phyloP scores from a whole-genome alignment of 768 basidiomycete genomes.

The Boletus reticuloceps region DNA sequence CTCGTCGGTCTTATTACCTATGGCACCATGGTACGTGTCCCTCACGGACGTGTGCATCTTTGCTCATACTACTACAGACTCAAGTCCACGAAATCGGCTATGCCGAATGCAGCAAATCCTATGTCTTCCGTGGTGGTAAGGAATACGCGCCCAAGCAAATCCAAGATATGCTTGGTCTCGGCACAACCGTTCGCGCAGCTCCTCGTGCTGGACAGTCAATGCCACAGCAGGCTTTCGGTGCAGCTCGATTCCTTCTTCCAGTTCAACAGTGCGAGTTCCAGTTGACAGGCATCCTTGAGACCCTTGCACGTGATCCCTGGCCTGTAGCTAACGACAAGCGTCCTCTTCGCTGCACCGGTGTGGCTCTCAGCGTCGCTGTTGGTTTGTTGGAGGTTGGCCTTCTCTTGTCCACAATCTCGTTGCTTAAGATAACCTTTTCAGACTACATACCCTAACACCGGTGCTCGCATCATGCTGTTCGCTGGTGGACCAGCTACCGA shows the following conservation, averaged over 20 bases:
- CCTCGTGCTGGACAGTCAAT: conserved; percentile 84
- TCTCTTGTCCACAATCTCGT: neutral
- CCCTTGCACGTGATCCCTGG: conserved; percentile 90
- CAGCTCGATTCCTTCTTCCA: conserved; percentile 89
- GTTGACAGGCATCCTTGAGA: conserved; percentile 88
- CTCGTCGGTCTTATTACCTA: conserved; percentile 95
- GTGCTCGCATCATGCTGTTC: conserved; percentile 94
- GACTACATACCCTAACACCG: conserved; percentile 94
- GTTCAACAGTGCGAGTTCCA: conserved; percentile 94
- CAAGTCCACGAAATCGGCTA: conserved; percentile 99
- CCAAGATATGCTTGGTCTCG: conserved; percentile 91
- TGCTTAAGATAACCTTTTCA: conserved; percentile 12
- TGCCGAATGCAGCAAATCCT: conserved; percentile 93
- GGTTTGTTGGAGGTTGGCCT: conserved; percentile 77
- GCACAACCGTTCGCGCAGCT: conserved; percentile 73
- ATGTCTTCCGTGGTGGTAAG: conserved; percentile 97
- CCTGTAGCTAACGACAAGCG: conserved; percentile 95
- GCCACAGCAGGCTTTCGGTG: conserved; percentile 77
- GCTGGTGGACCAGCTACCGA: conserved; percentile 94
- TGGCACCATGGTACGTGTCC: conserved; percentile 84
- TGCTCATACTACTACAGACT: conserved; percentile 49
- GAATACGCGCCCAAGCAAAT: conserved; percentile 97
- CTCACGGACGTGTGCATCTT: neutral
- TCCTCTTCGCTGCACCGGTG: conserved; percentile 90
- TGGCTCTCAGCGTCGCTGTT: conserved; percentile 90